These are phyloP conservation scores for Wickerhamomyces rabaulensis DNA, from an alignment of 805 yeast genomes.

Conservation along the genomic window DNA sequence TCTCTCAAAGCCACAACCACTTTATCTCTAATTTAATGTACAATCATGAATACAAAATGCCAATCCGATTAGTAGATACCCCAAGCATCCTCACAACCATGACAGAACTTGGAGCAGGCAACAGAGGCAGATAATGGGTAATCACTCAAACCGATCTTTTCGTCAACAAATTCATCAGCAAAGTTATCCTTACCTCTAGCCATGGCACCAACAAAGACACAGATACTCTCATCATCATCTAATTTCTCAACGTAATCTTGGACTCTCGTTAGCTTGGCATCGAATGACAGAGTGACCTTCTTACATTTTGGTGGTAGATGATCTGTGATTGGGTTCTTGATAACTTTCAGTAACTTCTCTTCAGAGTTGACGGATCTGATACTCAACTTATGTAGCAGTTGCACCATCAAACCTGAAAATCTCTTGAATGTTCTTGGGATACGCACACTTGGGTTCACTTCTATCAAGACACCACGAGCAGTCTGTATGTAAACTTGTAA, in stretches of 20 bases:
- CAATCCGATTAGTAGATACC: conserved; percentile 40
- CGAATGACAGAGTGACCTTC: conserved; percentile 86
- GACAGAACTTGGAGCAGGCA: conserved; percentile 97
- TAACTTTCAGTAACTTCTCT: conserved; percentile 88
- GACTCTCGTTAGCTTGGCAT: conserved; percentile 81
- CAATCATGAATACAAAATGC: background rate
- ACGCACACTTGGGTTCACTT: conserved; percentile 93
- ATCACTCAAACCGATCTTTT: conserved; percentile 91
- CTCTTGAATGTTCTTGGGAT: conserved; percentile 98
- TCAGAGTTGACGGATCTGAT: conserved; percentile 94
- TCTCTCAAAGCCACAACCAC: background rate
- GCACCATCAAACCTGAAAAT: conserved; percentile 97
- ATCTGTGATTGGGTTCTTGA: conserved; percentile 95
- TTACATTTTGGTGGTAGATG: conserved; percentile 95
- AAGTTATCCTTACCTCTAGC: conserved; percentile 97
- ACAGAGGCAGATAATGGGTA: conserved; percentile 96
- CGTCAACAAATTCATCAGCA: conserved; percentile 96
- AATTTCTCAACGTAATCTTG: conserved; percentile 80
- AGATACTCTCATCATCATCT: conserved; percentile 86
- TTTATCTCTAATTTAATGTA: background rate
- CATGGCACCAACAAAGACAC: conserved; percentile 99
- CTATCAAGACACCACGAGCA: conserved; percentile 89
- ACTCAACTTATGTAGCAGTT: conserved; percentile 83
- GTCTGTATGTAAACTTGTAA: conserved; percentile 96
- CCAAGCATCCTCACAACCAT: conserved; percentile 99